phyloP scores from a whole-genome alignment of 176 grass and related monocot genomes.

The Musa troglodytarum region DNA sequence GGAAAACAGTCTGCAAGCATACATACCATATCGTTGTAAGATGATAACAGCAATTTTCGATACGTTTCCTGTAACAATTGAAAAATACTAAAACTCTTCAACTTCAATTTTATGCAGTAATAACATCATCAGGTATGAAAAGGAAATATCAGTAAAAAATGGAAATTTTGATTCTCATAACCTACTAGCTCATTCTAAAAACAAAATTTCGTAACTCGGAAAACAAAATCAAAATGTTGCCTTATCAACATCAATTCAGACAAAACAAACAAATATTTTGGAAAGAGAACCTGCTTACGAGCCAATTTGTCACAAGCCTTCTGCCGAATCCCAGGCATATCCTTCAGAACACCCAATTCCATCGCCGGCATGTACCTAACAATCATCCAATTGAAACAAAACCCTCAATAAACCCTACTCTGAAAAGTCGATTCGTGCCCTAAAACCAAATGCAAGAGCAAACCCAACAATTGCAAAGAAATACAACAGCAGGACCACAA shows the following conservation, averaged over 20 bases:
- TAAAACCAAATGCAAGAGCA: background rate
- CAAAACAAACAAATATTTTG: background rate
- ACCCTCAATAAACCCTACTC: background rate
- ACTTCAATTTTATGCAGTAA: background rate
- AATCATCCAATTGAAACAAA: background rate
- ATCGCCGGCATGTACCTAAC: constrained; percentile 43
- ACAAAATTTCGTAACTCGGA: too few relatives aligned
- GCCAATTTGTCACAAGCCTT: constrained; percentile 56
- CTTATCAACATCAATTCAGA: too few relatives aligned
- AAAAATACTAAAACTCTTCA: constrained; percentile 7
- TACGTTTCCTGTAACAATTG: constrained; percentile 39
- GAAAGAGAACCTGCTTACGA: constrained; percentile 45
- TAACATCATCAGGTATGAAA: too few relatives aligned
- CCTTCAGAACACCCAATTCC: constrained; percentile 70
- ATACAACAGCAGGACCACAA: background rate
- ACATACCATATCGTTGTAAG: constrained; percentile 77
- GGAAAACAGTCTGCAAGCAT: background rate
- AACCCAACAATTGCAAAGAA: background rate
- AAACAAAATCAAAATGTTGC: too few relatives aligned
- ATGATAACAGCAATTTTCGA: constrained; percentile 38
- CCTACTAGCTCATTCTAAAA: too few relatives aligned
- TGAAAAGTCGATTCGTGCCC: background rate
- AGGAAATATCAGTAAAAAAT: too few relatives aligned
- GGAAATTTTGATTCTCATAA: too few relatives aligned
- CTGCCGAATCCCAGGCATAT: constrained; percentile 59